A percentile compares a stretch with the other conserved stretches of the same genome.
phyloP scores from a whole-genome alignment of 1,284 basidiomycete genomes.

The Sparassis latifolia region DNA sequence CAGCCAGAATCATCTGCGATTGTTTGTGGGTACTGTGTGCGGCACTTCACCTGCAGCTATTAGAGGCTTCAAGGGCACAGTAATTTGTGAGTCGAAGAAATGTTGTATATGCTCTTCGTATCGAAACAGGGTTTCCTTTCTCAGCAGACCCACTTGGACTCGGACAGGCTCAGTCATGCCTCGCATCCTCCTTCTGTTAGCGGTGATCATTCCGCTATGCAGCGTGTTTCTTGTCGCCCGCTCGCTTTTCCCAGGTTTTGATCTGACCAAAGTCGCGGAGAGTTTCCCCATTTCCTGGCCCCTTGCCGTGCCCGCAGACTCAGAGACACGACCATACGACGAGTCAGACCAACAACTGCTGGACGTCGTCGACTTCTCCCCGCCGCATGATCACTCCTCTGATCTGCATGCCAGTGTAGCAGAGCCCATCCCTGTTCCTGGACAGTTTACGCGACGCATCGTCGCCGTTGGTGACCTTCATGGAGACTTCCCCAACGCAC shows the following conservation, averaged over 20 bases:
- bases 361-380: background rate
- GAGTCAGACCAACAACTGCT: slow-evolving; percentile 12
- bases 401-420: background rate
- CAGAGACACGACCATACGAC: slow-evolving; percentile 6
- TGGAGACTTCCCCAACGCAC: slow-evolving; percentile 68
- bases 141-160: too few relatives aligned
- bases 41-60: too few relatives aligned
- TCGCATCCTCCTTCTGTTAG: slow-evolving; percentile 15
- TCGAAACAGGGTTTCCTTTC: too few relatives aligned
- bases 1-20: too few relatives aligned
- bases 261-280: slow-evolving; percentile 13
- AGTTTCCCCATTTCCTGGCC: slow-evolving; percentile 21
- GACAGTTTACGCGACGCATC: slow-evolving; percentile 38
- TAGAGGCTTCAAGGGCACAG: too few relatives aligned
- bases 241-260: slow-evolving; percentile 15
- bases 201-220: slow-evolving; percentile 16
- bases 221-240: slow-evolving; percentile 18
- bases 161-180: slow-evolving; percentile 14
- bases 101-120: too few relatives aligned
- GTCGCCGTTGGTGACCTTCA: slow-evolving; percentile 82
- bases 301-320: slow-evolving; percentile 20
- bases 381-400: background rate
- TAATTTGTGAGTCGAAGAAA: too few relatives aligned
- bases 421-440: background rate
- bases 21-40: too few relatives aligned